Conservation (phyloP, 768 basidiomycete species). For the Suillus fuscotomentosus region DNA sequence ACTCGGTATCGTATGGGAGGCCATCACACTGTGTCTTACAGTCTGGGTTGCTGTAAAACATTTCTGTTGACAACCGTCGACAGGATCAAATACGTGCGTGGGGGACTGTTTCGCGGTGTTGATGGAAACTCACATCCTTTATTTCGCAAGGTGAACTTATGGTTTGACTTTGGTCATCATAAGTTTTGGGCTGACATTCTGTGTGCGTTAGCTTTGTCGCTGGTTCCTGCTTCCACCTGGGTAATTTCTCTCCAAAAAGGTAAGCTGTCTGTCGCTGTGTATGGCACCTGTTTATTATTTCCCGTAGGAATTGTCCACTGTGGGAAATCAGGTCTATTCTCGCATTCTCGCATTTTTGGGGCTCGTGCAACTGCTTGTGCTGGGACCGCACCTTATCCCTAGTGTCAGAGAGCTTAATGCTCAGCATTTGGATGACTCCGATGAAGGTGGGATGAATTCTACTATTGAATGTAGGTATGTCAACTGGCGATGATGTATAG, state of each 20-base stretch:
- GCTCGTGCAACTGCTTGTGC: neutral
- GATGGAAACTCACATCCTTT: neutral
- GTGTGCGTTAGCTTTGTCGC: neutral
- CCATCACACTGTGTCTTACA: neutral
- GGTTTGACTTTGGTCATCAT: neutral
- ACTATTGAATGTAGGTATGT: neutral
- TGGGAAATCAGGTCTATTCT: neutral
- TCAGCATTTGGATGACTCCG: neutral
- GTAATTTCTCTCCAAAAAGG: neutral
- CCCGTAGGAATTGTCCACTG: neutral
- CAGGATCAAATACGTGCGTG: neutral
- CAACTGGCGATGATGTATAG: neutral
- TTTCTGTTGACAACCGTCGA: neutral
- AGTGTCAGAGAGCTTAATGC: neutral
- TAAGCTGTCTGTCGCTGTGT: neutral
- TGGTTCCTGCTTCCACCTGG: neutral
- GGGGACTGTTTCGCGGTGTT: neutral
- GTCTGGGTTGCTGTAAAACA: neutral
- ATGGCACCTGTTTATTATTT: neutral
- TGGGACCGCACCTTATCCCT: neutral
- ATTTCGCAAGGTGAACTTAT: neutral
- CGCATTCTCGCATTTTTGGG: neutral
- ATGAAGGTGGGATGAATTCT: neutral
- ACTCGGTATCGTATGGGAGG: neutral
- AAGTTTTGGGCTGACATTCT: neutral